These are phyloP conservation scores for Cercophora newfieldiana DNA, from an alignment of 495 filamentous ascomycete species.

Conservation along the genomic window DNA sequence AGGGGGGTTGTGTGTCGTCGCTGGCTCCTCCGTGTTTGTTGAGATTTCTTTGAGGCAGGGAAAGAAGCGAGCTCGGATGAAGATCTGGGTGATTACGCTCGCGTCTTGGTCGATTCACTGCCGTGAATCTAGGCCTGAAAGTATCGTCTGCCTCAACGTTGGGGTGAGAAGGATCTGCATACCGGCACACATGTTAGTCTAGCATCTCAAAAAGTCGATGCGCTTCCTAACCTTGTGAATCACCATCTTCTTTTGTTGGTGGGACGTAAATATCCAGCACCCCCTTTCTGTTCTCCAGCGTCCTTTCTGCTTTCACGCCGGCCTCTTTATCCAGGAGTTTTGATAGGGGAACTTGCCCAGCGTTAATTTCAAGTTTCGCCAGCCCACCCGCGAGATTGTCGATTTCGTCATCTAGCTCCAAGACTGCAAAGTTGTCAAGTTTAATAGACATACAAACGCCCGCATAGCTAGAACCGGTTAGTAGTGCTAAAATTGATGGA, in stretches of 20 bases:
- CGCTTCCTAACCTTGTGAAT: neutral
- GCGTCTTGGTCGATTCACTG: neutral
- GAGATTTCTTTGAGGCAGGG: neutral
- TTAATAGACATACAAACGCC: neutral
- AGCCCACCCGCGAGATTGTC: neutral
- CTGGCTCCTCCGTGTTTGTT: neutral
- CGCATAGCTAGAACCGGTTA: neutral
- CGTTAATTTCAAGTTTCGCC: neutral
- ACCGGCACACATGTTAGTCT: neutral
- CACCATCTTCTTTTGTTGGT: neutral
- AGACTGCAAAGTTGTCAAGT: neutral
- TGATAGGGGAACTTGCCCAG: neutral
- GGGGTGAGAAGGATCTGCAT: neutral
- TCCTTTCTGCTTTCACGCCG: neutral
- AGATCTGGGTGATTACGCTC: neutral
- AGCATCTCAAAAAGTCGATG: neutral
- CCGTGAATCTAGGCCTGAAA: neutral
- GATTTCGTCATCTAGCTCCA: neutral
- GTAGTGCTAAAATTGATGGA: neutral
- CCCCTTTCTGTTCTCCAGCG: neutral
- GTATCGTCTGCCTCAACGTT: neutral
- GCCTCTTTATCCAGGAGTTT: neutral
- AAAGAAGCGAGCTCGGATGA: neutral
- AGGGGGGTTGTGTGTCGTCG: neutral
- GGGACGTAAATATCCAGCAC: neutral